These are phyloP conservation scores for Dissophora globulifera DNA, from an alignment of 192 early-diverging fungal species.

Conservation along the genomic window DNA sequence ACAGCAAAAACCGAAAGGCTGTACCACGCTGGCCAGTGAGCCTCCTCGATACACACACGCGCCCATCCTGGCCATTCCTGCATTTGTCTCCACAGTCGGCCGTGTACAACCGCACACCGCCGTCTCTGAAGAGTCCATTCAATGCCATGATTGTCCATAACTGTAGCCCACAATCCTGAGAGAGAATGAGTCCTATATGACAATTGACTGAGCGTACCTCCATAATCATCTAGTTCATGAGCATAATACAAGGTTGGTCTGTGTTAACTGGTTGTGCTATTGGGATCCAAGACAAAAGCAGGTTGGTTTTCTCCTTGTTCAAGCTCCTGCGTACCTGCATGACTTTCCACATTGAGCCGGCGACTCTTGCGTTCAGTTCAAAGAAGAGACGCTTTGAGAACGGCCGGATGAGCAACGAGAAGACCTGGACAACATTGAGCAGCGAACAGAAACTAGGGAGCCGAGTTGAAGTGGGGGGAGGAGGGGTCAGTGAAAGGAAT, in stretches of 20 bases:
- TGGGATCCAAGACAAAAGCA: too few relatives aligned
- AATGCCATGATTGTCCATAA: too few relatives aligned
- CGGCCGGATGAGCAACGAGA: slow-evolving; percentile 58
- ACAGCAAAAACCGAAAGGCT: slow-evolving; percentile 11
- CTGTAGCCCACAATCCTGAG: too few relatives aligned
- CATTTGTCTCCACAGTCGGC: too few relatives aligned
- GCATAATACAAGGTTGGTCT: background rate
- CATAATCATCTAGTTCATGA: slow-evolving; percentile 41
- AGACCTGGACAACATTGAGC: slow-evolving; percentile 60
- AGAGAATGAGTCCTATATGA: too few relatives aligned
- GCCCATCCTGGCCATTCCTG: too few relatives aligned
- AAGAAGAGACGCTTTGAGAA: slow-evolving; percentile 62
- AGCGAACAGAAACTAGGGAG: slow-evolving; percentile 50
- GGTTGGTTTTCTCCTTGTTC: too few relatives aligned
- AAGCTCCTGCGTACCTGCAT: slow-evolving; percentile 60
- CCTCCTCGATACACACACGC: too few relatives aligned
- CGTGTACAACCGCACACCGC: too few relatives aligned
- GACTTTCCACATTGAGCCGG: slow-evolving; percentile 61
- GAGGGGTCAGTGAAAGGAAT: background rate
- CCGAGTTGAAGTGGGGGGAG: slow-evolving; percentile 2
- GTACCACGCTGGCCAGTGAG: too few relatives aligned
- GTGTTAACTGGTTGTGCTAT: too few relatives aligned
- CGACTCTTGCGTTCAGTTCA: slow-evolving; percentile 60
- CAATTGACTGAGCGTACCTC: slow-evolving; percentile 31
- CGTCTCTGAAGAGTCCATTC: too few relatives aligned